Conservation (phyloP, 768 basidiomycete species). For the Cubamyces sp. region DNA sequence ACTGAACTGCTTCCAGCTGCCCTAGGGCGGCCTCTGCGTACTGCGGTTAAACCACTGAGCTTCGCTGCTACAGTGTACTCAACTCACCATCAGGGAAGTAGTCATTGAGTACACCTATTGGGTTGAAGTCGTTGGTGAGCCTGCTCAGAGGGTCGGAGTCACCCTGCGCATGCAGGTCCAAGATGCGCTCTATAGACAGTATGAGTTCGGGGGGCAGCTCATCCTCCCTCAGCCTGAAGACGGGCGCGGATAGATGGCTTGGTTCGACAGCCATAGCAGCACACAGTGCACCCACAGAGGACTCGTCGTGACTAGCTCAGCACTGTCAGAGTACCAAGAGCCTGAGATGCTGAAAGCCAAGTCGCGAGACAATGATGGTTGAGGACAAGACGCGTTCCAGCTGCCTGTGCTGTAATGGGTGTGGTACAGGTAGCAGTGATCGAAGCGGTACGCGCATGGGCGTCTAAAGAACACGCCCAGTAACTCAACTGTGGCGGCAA, state of each 20-base stretch:
- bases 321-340: too few relatives aligned
- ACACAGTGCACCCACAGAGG: neutral
- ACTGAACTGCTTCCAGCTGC: slow-evolving; percentile 72
- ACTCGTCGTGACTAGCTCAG: neutral
- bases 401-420: neutral
- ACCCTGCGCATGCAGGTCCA: slow-evolving; percentile 53
- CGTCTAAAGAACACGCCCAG: neutral
- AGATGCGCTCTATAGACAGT: slow-evolving; percentile 69
- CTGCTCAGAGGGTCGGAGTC: slow-evolving; percentile 60
- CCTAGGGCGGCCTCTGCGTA: slow-evolving; percentile 72
- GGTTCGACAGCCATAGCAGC: slow-evolving; percentile 15
- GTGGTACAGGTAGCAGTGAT: neutral
- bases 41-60: neutral
- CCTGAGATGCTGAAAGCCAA: too few relatives aligned
- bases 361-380: too few relatives aligned
- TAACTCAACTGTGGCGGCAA: slow-evolving; percentile 14
- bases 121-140: slow-evolving; percentile 59
- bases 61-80: neutral
- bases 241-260: slow-evolving; percentile 7
- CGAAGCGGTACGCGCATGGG: slow-evolving; percentile 5
- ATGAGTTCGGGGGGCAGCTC: slow-evolving; percentile 71
- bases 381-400: neutral
- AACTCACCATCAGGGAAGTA: slow-evolving; percentile 80
- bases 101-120: slow-evolving; percentile 58
- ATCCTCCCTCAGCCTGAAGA: slow-evolving; percentile 35